Evolutionary conservation across 108 stramenopile species (phyloP).

Genomic region (Heterococcus sp.): DNA sequence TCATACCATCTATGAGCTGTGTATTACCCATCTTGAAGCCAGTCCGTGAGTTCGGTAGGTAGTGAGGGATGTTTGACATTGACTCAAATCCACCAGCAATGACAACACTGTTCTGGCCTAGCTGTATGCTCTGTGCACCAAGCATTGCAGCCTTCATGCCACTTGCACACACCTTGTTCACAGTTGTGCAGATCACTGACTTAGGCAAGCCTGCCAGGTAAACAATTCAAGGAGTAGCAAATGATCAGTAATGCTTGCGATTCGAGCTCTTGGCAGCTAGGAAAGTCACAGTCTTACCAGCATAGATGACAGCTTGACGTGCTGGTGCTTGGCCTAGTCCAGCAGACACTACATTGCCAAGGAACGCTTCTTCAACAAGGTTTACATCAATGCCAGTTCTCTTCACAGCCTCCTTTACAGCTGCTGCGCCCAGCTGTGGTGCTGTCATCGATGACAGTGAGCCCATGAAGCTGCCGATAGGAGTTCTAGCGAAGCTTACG

Average conservation of each 20-base stretch:
- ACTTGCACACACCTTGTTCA: conserved; percentile 96
- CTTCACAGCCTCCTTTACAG: conserved; percentile 62
- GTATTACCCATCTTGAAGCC: conserved; percentile 63
- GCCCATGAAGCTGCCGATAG: conserved; percentile 84
- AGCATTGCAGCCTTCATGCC: conserved; percentile 83
- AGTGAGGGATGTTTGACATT: conserved; percentile 94
- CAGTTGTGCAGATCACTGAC: conserved; percentile 58
- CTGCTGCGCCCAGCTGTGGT: conserved; percentile 74
- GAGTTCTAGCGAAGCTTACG: conserved; percentile 80
- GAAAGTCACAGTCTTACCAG: conserved; percentile 7
- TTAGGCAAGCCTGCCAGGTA: conserved; percentile 53
- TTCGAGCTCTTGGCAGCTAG: neutral
- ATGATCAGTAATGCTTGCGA: too few relatives aligned
- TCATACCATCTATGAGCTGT: conserved; percentile 68
- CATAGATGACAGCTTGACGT: conserved; percentile 52
- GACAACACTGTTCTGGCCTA: conserved; percentile 50
- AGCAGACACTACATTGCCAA: conserved; percentile 92
- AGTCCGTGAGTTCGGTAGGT: conserved; percentile 63
- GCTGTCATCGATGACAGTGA: conserved; percentile 72
- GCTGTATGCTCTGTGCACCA: conserved; percentile 44
- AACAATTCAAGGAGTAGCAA: neutral
- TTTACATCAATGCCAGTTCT: conserved; percentile 15
- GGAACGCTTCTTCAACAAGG: conserved; percentile 74
- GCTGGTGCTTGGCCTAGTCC: conserved; percentile 93
- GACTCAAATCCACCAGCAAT: conserved; percentile 92